Percentiles rank a stretch among this genome's conserved stretches.
These are phyloP conservation scores for Chernovozyma sophiae-reginae DNA, from an alignment of 1,139 yeast species.

Conservation along the genomic window DNA sequence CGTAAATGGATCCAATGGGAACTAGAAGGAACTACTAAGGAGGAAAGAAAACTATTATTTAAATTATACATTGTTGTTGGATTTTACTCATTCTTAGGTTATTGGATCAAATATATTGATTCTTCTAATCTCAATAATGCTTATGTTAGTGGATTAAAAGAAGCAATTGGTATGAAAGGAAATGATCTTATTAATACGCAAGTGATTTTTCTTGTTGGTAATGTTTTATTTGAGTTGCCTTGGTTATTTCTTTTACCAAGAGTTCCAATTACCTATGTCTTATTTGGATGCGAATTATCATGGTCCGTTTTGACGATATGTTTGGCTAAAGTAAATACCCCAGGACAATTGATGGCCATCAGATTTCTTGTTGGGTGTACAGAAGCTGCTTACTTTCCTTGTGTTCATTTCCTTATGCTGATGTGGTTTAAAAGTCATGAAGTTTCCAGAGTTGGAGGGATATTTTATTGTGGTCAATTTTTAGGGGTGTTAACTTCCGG, in stretches of 20 bases:
- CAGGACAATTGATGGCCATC: conserved; percentile 48
- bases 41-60: conserved; percentile 49
- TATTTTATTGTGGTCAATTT: conserved; percentile 57
- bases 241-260: conserved; percentile 34
- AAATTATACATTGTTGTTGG: conserved; percentile 62
- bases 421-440: conserved; percentile 55
- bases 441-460: conserved; percentile 55
- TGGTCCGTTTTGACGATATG: conserved; percentile 67
- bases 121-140: conserved; percentile 58
- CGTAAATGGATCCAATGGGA: conserved; percentile 65
- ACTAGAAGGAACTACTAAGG: conserved; percentile 50
- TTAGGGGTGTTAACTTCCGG: conserved; percentile 63
- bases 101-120: conserved; percentile 70
- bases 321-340: conserved; percentile 41
- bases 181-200: conserved; percentile 61
- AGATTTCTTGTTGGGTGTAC: conserved; percentile 60
- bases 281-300: conserved; percentile 54
- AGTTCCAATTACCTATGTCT: conserved; percentile 50
- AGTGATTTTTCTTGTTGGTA: conserved; percentile 48
- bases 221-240: conserved; percentile 42
- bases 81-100: conserved; percentile 55
- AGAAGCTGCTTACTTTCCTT: conserved; percentile 57
- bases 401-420: conserved; percentile 39
- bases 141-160: conserved; percentile 60
- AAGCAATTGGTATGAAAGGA: conserved; percentile 55